Evolutionary conservation across 2,329 filamentous ascomycete species (phyloP).

Genomic region (Pyrenophora tritici-repentis): DNA sequence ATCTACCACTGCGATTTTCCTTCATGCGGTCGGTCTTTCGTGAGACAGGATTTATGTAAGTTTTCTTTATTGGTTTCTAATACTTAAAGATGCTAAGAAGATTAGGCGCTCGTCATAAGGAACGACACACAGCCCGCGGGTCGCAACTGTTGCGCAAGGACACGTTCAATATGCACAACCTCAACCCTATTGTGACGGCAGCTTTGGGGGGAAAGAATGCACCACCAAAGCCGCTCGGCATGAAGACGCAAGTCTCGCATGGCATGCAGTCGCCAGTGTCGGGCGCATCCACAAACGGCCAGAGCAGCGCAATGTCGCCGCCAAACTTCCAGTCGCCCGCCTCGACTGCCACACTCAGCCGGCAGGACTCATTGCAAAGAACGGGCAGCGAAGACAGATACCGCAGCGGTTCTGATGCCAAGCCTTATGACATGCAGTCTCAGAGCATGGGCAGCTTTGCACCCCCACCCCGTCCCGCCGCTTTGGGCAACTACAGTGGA

Average conservation of each 20-base stretch:
- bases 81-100: too few relatives aligned
- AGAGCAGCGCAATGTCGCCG: constrained; percentile 41
- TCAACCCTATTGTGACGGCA: constrained; percentile 50
- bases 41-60: constrained; percentile 92
- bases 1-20: constrained; percentile 94
- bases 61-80: too few relatives aligned
- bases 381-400: constrained; percentile 46
- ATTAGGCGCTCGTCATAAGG: constrained; percentile 66
- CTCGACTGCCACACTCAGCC: constrained; percentile 33
- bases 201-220: constrained; percentile 43
- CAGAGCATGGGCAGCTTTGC: constrained; percentile 42
- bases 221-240: constrained; percentile 21
- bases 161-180: constrained; percentile 61
- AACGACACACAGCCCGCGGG: constrained; percentile 63
- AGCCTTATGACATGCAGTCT: constrained; percentile 45
- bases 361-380: constrained; percentile 41
- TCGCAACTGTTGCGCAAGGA: constrained; percentile 78
- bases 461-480: constrained; percentile 44
- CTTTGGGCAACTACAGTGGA: constrained; percentile 39
- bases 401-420: constrained; percentile 35
- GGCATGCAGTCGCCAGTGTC: constrained; percentile 43
- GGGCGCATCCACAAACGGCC: constrained; percentile 21
- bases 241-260: constrained; percentile 24
- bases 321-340: constrained; percentile 42
- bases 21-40: constrained; percentile 87